These are phyloP conservation scores for Actinomortierella wolfii DNA, from an alignment of 371 early-diverging fungal genomes.

Conservation along the genomic window DNA sequence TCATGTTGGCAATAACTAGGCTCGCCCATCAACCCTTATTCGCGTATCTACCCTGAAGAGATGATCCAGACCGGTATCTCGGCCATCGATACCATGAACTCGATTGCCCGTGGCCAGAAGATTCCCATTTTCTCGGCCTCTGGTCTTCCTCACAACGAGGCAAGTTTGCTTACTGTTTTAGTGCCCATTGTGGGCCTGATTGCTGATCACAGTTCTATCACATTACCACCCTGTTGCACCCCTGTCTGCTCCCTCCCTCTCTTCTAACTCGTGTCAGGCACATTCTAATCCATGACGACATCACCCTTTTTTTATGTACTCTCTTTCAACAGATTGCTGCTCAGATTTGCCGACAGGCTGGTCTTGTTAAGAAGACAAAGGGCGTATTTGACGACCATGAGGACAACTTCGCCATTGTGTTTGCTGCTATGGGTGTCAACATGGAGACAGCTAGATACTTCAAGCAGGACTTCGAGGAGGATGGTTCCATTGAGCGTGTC, in stretches of 20 bases:
- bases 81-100: constrained; percentile 99
- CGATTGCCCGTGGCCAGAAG: constrained; percentile 99
- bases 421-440: constrained; percentile 99
- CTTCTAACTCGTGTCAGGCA: not conserved
- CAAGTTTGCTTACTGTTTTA: constrained; percentile 29
- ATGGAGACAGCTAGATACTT: constrained; percentile 99
- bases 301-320: not conserved
- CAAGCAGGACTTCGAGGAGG: constrained; percentile 99
- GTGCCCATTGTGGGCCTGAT: no score
- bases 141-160: constrained; percentile 99
- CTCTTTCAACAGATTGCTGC: constrained; percentile 88
- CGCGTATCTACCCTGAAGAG: constrained; percentile 99
- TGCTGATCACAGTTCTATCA: no score
- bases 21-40: constrained; percentile 99
- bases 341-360: constrained; percentile 99
- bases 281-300: constrained; percentile 1
- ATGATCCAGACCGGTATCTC: constrained; percentile 99
- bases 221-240: no score
- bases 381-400: constrained; percentile 98
- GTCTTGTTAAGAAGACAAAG: constrained; percentile 97
- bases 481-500: constrained; percentile 99
- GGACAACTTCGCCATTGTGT: constrained; percentile 99
- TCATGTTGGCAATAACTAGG: no score
- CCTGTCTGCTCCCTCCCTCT: no score
- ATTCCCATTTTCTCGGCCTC: constrained; percentile 99